Base-by-base conservation (phyloP, 768 basidiomycete genomes). In the Symmetrospora coprosmae region DNA sequence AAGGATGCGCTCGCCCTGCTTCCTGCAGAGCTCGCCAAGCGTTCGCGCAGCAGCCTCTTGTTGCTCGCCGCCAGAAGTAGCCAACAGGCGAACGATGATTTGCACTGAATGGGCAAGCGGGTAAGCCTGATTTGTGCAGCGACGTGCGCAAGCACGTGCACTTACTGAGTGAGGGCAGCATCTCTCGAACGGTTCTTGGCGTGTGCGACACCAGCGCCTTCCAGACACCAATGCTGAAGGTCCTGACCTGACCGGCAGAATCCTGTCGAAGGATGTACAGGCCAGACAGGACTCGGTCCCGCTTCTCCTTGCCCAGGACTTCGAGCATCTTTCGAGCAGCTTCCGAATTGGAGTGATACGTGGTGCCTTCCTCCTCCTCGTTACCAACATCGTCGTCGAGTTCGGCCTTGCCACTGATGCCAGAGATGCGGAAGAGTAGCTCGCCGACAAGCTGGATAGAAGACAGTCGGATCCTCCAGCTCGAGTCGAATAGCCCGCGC, bases 181-280 rank as follows among this genome's bases (percentile, higher is more conserved):
- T 85, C 71, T 97, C 92, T 63, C 90, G 83, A 19, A 85, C 87
- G 65, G 89, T 92, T 43, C 84, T 78, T 4, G 88, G 90, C 0
- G 89, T 92, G 67, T 92, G 97, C 71, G 88, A 81, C 9, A 99
- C 91, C 64, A 97, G 77, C 3, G 89, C 92, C 74, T 97, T 97
- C 94, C 94, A 99, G 65, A 97, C 94, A 60, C 88, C 88, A 43
- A 92, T 81, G 0, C 91, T 86, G 2, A 88, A 82, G 70, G 88
- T 86, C 38, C 92, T 82, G 35, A 97, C 91, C 43, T 83, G 79
- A 39, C 81, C 82, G 65, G 94, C 87, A 13, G 86, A 79, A 72
- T 97, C 94, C 72, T 97, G 92, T 45, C 91, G 82, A 52, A 90
- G 86, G 65, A 97, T 78, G 72, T 91, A 99, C 52, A 99, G 73